phyloP scores from a whole-genome alignment of 1,284 basidiomycete genomes.

The Golubevia sp. region DNA sequence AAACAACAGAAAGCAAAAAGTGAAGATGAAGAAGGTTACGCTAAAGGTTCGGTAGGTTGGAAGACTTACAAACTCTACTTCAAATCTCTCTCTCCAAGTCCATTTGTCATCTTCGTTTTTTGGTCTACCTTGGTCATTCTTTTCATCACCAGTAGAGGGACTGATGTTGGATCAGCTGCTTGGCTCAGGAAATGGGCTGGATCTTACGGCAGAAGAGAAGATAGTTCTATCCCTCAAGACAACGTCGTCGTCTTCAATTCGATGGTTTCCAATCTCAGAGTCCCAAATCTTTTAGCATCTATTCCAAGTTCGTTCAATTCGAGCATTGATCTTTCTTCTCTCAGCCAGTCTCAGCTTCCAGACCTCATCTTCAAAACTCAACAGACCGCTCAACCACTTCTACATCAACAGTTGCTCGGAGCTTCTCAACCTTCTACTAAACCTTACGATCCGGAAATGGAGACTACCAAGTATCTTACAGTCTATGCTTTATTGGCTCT shows the following conservation, averaged over 20 bases:
- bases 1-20: constrained; percentile 20
- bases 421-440: not conserved
- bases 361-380: not conserved
- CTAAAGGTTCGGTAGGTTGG: constrained; percentile 37
- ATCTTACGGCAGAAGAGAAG: constrained; percentile 22
- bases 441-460: not conserved
- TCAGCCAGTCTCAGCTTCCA: not conserved
- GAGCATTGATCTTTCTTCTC: not conserved
- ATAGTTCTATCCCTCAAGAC: not conserved
- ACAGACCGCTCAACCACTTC: not conserved
- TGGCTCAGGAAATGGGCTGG: constrained; percentile 57
- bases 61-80: constrained; percentile 51
- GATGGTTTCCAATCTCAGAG: not conserved
- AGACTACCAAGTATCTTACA: constrained; percentile 45
- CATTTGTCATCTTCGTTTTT: constrained; percentile 21
- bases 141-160: constrained; percentile 35
- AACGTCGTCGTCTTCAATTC: not conserved
- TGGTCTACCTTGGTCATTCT: constrained; percentile 37
- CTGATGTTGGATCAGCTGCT: constrained; percentile 45
- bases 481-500: constrained; percentile 40
- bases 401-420: not conserved
- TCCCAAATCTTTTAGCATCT: not conserved
- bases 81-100: constrained; percentile 25
- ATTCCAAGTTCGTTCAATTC: too few relatives aligned
- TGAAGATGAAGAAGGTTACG: constrained; percentile 46